These are phyloP conservation scores for Phytopythium ostracodes DNA, from an alignment of 352 stramenopile genomes.

Conservation along the genomic window DNA sequence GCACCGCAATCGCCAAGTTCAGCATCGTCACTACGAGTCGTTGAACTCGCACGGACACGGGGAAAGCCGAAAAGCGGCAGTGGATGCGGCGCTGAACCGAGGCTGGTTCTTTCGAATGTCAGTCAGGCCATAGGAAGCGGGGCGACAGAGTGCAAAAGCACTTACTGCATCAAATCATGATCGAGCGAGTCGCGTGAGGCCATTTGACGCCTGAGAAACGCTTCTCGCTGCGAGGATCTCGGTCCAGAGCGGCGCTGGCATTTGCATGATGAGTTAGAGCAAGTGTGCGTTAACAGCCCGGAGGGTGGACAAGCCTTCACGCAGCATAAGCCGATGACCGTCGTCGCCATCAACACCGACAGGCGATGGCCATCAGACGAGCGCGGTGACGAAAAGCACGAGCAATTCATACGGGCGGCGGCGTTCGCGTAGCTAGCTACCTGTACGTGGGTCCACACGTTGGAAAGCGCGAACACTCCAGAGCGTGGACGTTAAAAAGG, in stretches of 20 bases:
- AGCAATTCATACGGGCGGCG: too few species aligned
- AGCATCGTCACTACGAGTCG: too few species aligned
- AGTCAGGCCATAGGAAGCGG: background rate
- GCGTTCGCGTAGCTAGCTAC: too few species aligned
- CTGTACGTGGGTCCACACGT: background rate
- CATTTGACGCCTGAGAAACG: background rate
- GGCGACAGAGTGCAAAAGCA: background rate
- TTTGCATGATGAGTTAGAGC: background rate
- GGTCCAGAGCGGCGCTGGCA: constrained; percentile 1
- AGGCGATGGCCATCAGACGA: background rate
- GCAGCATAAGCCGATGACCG: background rate
- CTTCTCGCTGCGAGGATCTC: background rate
- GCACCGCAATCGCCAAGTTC: background rate
- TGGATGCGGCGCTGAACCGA: background rate
- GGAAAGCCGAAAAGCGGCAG: constrained; percentile 1
- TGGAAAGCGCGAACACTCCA: background rate
- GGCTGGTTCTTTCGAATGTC: background rate
- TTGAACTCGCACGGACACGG: too few species aligned
- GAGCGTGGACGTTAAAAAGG: background rate
- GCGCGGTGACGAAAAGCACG: background rate
- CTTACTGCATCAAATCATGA: background rate
- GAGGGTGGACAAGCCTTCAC: background rate
- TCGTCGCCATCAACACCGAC: background rate
- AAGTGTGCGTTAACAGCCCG: background rate
- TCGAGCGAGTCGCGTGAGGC: background rate